phyloP scores from a whole-genome alignment of 2,329 filamentous ascomycete species.

The Arthrobotrys pseudoclavata region DNA sequence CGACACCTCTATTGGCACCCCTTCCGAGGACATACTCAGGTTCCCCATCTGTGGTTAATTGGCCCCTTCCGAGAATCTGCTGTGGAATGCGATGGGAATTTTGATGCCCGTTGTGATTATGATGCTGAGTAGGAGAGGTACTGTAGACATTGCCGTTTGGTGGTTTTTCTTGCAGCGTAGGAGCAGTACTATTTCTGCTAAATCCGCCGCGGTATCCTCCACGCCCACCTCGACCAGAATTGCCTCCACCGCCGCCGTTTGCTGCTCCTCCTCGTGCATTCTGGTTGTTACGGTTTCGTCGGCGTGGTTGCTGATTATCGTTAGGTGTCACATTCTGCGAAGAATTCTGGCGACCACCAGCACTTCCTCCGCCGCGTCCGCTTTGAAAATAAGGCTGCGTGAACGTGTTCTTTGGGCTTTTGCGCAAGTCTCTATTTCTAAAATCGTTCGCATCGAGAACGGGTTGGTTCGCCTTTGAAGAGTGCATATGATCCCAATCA shows the following conservation, averaged over 20 bases:
- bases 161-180: conserved; percentile 33
- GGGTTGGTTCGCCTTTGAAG: conserved; percentile 39
- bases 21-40: conserved; percentile 63
- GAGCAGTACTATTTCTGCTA: conserved; percentile 13
- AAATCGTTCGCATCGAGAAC: conserved; percentile 56
- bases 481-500: conserved; percentile 61
- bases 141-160: conserved; percentile 27
- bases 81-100: conserved; percentile 17
- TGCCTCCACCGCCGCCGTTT: conserved; percentile 2
- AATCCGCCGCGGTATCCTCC: conserved; percentile 43
- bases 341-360: conserved; percentile 28
- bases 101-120: conserved; percentile 19
- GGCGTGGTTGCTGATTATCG: conserved; percentile 44
- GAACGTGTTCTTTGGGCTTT: conserved; percentile 37
- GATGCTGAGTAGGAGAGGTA: conserved; percentile 51
- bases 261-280: conserved; percentile 36
- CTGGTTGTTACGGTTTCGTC: conserved; percentile 55
- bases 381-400: conserved; percentile 38
- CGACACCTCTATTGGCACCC: conserved; percentile 63
- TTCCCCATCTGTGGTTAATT: conserved; percentile 44
- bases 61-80: conserved; percentile 35
- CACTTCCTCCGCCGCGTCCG: conserved; percentile 21
- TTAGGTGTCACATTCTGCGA: conserved; percentile 10
- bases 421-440: conserved; percentile 46
- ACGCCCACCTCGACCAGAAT: conserved; percentile 29